Percentiles rank a stretch among this genome's conserved stretches.
Conservation (phyloP, 306 rosid genomes). For the Macrotyloma uniflorum region DNA sequence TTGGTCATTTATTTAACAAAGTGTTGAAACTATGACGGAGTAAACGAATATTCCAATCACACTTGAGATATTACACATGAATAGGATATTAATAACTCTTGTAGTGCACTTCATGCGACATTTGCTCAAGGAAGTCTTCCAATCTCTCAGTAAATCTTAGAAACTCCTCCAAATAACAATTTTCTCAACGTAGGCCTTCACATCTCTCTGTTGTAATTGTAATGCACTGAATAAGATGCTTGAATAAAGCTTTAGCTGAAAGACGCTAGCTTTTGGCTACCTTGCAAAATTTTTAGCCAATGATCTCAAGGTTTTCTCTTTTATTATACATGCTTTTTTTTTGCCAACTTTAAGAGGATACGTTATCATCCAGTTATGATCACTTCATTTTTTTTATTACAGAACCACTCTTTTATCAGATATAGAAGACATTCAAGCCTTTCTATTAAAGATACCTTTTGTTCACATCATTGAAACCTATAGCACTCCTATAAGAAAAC, state of each 20-base stretch:
- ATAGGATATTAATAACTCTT: background rate
- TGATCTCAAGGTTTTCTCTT: background rate
- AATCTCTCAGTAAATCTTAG: background rate
- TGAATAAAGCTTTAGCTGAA: background rate
- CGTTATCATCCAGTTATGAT: background rate
- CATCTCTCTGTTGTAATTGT: background rate
- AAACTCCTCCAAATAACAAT: background rate
- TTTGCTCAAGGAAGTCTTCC: background rate
- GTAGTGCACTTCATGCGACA: background rate
- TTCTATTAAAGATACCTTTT: background rate
- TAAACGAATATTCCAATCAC: background rate
- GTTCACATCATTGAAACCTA: background rate
- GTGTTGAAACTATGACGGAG: background rate
- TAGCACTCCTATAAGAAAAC: background rate
- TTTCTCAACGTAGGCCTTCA: background rate
- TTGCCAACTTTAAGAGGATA: background rate
- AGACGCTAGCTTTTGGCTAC: background rate
- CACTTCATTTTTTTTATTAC: no score
- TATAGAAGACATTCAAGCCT: background rate
- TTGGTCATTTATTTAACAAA: background rate
- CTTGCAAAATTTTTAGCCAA: background rate
- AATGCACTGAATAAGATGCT: background rate
- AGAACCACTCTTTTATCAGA: background rate
- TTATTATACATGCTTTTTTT: background rate
- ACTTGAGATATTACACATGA: slow-evolving; percentile 2